A percentile compares a stretch with the other conserved stretches of the same genome.
Conservation (phyloP, 345 rosid species). For the Gossypium australe region DNA sequence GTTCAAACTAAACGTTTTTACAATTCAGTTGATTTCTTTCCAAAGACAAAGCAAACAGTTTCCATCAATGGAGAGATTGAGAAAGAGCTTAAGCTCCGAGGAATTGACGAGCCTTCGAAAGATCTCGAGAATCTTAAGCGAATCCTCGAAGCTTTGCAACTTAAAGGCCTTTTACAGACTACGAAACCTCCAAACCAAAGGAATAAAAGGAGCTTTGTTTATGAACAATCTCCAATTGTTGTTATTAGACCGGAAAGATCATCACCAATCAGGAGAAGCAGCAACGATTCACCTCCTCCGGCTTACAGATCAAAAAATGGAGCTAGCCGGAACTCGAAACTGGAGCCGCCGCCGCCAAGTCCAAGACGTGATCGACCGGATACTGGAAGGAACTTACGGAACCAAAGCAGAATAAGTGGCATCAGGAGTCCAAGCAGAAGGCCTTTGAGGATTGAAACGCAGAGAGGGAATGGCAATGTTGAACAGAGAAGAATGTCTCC, state of each 20-base stretch:
- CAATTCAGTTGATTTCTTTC: conserved; percentile 79
- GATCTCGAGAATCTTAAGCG: conserved; percentile 86
- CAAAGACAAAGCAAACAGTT: conserved; percentile 51
- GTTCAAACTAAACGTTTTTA: conserved; percentile 51
- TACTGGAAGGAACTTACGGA: conserved; percentile 26
- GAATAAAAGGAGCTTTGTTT: conserved; percentile 35
- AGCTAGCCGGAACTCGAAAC: conserved; percentile 24
- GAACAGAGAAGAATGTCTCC: conserved; percentile 51
- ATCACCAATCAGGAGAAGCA: conserved; percentile 19
- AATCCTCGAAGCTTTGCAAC: conserved; percentile 79
- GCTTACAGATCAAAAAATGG: conserved; percentile 35
- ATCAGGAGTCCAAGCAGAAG: conserved; percentile 49
- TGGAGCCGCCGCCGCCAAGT: conserved; percentile 32
- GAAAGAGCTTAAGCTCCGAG: conserved; percentile 55
- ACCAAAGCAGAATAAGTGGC: conserved; percentile 35
- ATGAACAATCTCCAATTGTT: conserved; percentile 54
- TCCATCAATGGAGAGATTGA: conserved; percentile 55
- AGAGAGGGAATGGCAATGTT: conserved; percentile 26
- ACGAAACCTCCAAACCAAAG: conserved; percentile 27
- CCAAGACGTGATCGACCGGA: conserved; percentile 40
- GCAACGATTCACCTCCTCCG: conserved; percentile 30
- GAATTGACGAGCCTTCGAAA: conserved; percentile 59
- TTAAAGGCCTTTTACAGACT: conserved; percentile 81
- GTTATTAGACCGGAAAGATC: conserved; percentile 42
- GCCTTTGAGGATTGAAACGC: conserved; percentile 35